phyloP scores from a whole-genome alignment of 441 rosid species.

The Melianthus villosus region DNA sequence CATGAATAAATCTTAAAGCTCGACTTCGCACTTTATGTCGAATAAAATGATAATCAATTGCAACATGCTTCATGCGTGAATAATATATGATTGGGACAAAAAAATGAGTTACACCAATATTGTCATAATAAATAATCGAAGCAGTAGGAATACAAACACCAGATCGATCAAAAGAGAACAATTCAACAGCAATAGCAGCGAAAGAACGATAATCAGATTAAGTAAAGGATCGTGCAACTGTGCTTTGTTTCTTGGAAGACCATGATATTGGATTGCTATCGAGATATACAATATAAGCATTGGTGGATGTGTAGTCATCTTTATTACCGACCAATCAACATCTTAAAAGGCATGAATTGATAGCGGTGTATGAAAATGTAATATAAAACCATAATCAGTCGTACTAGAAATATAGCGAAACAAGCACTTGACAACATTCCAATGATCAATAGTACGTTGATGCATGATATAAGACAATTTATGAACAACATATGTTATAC shows the following conservation, averaged over 20 bases:
- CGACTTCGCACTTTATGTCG: background rate
- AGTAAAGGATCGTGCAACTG: background rate
- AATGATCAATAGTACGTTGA: background rate
- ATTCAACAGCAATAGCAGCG: background rate
- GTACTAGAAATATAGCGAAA: background rate
- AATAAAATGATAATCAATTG: constrained; percentile 1
- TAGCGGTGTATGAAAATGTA: background rate
- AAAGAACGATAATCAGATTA: background rate
- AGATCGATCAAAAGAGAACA: background rate
- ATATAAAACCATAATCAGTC: background rate
- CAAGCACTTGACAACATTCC: background rate
- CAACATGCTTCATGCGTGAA: background rate
- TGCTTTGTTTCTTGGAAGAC: background rate
- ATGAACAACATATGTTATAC: too few species aligned
- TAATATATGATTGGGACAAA: background rate
- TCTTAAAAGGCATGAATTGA: background rate
- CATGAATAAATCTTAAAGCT: too few species aligned
- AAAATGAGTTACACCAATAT: background rate
- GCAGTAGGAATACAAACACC: background rate
- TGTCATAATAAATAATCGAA: constrained; percentile 1
- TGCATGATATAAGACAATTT: constrained; percentile 1
- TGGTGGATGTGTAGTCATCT: background rate
- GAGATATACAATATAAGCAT: background rate
- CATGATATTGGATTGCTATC: background rate
- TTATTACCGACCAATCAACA: constrained; percentile 1